Evolutionary conservation across 1,284 basidiomycete species (phyloP), one percentile per base, ranked within the genome.

Genomic region (Pisolithus thermaeus): DNA sequence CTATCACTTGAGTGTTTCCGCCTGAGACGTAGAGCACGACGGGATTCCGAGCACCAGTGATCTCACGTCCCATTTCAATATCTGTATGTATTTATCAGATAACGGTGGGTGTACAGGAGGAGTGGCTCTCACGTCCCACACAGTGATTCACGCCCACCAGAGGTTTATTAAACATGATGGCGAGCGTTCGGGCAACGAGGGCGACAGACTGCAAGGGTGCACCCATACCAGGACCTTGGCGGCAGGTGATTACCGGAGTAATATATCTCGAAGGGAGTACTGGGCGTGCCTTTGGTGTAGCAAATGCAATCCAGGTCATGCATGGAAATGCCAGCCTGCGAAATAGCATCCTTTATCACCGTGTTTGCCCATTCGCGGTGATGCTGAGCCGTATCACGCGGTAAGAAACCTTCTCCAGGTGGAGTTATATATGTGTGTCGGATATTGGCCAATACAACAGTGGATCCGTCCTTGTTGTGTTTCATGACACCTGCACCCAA

Each of bases 1-100:
- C 97, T 58, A 99, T 98, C 35, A 99, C 95, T 70, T 99, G 97
- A 0, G 97, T 99, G 70, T 99, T 99, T 9, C 97, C 97, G 14
- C 97, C 97, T 0, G 95, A 98, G 11, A 99, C 97, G 66, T 99
- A 99, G 32, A 99, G 83, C 2, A 99, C 95, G 60, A 99, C 89
- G 0, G 97, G 97, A 62, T 98, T 97, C 53, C 85, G 83, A 2
- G 97, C 95, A 35, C 88, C 88, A 0, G 97, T 99, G 59, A 99
- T 92, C 58, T 93, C 83, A 36, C 97, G 80, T 20, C 97, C 97
- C 91, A 99, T 99, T 70, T 99, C 97, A 59, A 99, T 99, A 67
- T 99, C 94, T 97, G 68, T 7, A 32, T 40, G 18, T 18, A 14
- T 32, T 25, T 20, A 44, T 32, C 40, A 47, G 48, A 25, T 20